Conservation (phyloP, 148 eudicot species). For the Gaultheria prostrata region DNA sequence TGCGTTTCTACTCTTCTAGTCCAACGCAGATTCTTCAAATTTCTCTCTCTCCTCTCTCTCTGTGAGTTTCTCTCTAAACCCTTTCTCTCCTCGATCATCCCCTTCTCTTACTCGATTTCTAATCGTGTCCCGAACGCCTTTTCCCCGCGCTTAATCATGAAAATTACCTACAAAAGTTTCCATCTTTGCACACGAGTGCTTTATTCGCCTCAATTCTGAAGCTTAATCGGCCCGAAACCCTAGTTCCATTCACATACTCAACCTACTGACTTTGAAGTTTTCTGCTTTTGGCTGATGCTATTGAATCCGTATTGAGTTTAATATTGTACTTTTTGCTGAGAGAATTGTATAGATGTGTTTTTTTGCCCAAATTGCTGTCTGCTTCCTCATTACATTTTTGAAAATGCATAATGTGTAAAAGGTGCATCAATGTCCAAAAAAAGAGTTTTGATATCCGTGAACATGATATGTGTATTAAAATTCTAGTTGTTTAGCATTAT, state of each 20-base stretch:
- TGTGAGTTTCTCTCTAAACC: background rate
- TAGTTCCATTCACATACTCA: background rate
- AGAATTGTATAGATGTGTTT: background rate
- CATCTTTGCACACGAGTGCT: background rate
- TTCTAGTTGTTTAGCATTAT: too few species aligned
- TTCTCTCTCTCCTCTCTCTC: background rate
- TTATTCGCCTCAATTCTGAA: background rate
- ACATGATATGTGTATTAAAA: too few species aligned
- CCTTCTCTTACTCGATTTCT: background rate
- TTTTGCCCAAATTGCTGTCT: background rate
- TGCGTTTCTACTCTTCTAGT: slow-evolving; percentile 4
- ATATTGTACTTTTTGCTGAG: background rate
- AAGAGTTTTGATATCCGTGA: too few species aligned
- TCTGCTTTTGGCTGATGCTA: background rate
- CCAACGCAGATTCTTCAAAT: slow-evolving; percentile 2
- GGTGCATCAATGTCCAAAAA: too few species aligned
- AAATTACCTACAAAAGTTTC: background rate
- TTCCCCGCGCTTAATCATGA: background rate
- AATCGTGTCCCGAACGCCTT: background rate
- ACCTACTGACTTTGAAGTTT: background rate
- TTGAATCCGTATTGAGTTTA: background rate
- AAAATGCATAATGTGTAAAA: too few species aligned
- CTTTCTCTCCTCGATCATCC: background rate
- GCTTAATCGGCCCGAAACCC: slow-evolving; percentile 11
- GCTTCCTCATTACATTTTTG: background rate